Percentiles rank a stretch among this genome's conserved stretches.
These are phyloP conservation scores for Blastocladiella emersonii DNA, from an alignment of 371 early-diverging fungal genomes.

Conservation along the genomic window DNA sequence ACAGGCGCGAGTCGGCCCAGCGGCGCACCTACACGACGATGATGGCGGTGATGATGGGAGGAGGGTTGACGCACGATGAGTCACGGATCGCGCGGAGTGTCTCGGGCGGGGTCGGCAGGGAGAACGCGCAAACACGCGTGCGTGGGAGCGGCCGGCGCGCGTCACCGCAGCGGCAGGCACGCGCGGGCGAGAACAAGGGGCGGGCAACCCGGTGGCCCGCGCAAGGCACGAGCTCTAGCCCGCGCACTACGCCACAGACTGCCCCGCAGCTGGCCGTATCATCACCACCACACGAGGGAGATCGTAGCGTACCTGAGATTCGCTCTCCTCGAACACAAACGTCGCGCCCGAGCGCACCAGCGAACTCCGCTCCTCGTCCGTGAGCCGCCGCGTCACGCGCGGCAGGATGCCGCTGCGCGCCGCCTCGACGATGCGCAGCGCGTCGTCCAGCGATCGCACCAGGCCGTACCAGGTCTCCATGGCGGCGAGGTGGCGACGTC, in stretches of 20 bases:
- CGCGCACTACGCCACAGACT: no score
- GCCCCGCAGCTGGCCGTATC: no score
- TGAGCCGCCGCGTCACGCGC: neutral
- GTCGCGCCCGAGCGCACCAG: neutral
- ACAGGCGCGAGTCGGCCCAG: constrained; percentile 1
- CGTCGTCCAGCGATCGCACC: neutral
- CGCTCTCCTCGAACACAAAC: constrained; percentile 1
- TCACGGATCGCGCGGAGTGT: no score
- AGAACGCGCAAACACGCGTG: no score
- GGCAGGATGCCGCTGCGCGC: constrained; percentile 1
- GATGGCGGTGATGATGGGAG: neutral
- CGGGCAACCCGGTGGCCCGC: no score
- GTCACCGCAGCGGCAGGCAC: no score
- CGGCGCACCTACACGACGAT: constrained; percentile 4
- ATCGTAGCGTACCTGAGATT: neutral
- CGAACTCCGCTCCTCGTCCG: neutral
- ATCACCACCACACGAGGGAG: neutral
- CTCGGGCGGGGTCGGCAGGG: no score
- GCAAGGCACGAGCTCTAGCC: no score
- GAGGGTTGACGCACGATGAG: no score
- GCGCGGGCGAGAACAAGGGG: no score
- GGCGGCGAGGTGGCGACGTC: no score
- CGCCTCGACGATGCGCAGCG: neutral
- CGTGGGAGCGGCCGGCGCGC: no score
- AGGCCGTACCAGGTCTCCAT: neutral